Base-by-base conservation (phyloP, 192 early-diverging fungal species). In the Ambispora gerdemannii region DNA sequence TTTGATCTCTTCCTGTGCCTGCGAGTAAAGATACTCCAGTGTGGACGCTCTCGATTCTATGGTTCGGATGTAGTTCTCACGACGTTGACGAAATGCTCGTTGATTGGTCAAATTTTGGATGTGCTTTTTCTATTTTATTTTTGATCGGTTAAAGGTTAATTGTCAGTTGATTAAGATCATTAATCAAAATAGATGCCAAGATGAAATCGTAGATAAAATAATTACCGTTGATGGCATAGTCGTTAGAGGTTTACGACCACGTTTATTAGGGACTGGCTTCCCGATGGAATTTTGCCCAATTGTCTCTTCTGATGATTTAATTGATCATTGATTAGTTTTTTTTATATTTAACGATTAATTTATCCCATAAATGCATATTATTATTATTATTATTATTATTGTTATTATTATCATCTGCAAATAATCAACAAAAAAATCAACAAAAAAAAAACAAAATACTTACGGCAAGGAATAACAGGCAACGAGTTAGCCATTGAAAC, bases 51-150 rank as follows among this genome's bases (percentile, higher is more conserved):
- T 67, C 2, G 7, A 17, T 25, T 67, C 65, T 31, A 67, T 51
- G 47, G 4, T 67, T 32, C 30, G 19, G 17, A 53, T 20, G 2
- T 67, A 67, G 2, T 35, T 50, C 4, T 53, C 65, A 31, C 43
- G 47, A 24, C 65, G 50, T 52, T 67, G 65, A n/a, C 65, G 65
- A 50, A 67, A 67, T 2, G 65, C 65, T 52, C 65, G 32, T 51
- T 67, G 65, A 28, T 67, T 67, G 0, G 47, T 52, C 15, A 67
- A 52, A n/a, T 67, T 67, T 35, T 67, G 65, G 20, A 67, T 50
- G 30, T 67, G 65, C 30, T 67, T 67, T 67, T 67, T 67, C 65
- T 67, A 34, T 33, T 52, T 30, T 3, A 33, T 2, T 4, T 3
- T n/a, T 10, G 20, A 67, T 20, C 30, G 51, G 0, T 15, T 1